These are phyloP conservation scores for Globisporangium abappressorium DNA, from an alignment of 352 stramenopile species.

Conservation along the genomic window DNA sequence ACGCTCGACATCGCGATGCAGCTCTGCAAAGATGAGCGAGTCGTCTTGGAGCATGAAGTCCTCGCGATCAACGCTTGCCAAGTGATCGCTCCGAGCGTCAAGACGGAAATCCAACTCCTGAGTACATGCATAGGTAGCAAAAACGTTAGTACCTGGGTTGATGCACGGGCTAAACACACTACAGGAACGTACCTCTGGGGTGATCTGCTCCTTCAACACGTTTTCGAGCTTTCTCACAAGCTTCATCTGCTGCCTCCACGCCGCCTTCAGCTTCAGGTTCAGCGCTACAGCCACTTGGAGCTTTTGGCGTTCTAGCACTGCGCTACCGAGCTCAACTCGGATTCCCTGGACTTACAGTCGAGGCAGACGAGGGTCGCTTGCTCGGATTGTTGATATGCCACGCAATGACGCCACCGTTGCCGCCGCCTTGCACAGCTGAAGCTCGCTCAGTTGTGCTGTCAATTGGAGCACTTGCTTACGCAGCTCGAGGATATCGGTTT, in stretches of 20 bases:
- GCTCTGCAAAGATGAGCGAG: not conserved
- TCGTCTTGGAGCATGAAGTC: not conserved
- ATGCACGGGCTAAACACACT: not conserved
- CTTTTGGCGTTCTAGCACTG: no score
- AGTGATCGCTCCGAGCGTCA: no score
- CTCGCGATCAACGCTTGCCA: no score
- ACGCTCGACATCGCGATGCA: not conserved
- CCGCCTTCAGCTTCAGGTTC: no score
- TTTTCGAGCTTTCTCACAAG: not conserved
- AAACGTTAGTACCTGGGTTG: not conserved
- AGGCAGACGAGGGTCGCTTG: not conserved
- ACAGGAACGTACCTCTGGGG: not conserved
- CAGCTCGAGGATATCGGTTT: not conserved
- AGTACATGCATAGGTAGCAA: no score
- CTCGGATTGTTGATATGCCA: no score
- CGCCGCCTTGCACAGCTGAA: not conserved
- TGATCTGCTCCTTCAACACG: not conserved
- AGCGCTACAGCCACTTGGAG: no score
- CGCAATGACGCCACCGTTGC: no score
- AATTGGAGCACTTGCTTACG: not conserved
- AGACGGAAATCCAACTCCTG: no score
- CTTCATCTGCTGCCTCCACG: no score
- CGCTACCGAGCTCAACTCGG: constrained; percentile 24
- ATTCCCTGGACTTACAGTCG: no score
- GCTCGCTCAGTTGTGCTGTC: not conserved